Evolutionary conservation across 176 grass and related monocot species (phyloP), one percentile per base, ranked within the genome.

Genomic region (Musa troglodytarum): DNA sequence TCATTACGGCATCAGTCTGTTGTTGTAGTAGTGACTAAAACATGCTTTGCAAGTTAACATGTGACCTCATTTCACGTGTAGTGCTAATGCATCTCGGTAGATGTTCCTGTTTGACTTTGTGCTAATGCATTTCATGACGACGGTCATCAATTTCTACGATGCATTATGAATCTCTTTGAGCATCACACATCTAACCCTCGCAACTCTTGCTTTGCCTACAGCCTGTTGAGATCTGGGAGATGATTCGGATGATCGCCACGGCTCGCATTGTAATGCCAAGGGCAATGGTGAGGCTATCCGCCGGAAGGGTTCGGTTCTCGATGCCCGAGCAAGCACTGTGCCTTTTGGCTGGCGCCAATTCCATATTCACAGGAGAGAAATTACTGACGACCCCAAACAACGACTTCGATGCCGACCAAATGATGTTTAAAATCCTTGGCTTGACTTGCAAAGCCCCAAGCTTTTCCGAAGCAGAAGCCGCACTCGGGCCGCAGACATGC

Each of bases 191-290:
- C 14, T 1, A 0, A 25, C 17, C 2, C 14, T 29, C 15, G 1
- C 34, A 2, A 74, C 23, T 29, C 24, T 74, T n/a, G 1, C 16
- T 59, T 75, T 65, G 12, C 71, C 15, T 74, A 81, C 84, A 99
- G 90, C 95, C 86, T 82, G 88, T 94, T 55, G 91, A 99, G 78
- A 92, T 95, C 11, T 99, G 96, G 96, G 96, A 99, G 72, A 99
- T 99, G 96, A 99, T 99, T 56, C 86, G 96, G 54, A 99, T 95
- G 96, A 92, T 99, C 13, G 86, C 81, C 15, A 99, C 91, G 0
- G 96, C 96, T 28, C 90, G 96, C 50, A 95, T 99, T 55, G 82
- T 87, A 16, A 99, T 95, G 96, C 91, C 96, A 1, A 89, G 84
- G 84, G 88, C 96, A 22, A 95, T 99, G 96, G 96, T 99, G 74